Evolutionary conservation across 1,284 basidiomycete species (phyloP), one percentile per base, ranked within the genome.

Genomic region (Fomitopsis schrenkii): DNA sequence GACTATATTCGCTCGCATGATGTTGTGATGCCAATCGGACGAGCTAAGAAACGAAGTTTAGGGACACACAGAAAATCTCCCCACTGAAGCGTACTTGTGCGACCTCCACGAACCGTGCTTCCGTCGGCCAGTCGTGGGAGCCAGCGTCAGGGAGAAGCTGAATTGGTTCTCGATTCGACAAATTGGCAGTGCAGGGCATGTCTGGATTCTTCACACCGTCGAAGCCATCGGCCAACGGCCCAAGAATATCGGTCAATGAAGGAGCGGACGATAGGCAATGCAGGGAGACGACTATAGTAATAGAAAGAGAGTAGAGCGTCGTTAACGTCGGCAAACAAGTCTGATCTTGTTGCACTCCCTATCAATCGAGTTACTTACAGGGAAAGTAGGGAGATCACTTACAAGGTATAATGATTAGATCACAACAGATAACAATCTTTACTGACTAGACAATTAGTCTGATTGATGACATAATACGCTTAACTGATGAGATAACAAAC

Each of bases 1-100:
- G 80, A 67, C 85, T 90, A 74, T 95, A 94, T 53, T 91, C 88
- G 74, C 88, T 91, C 60, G 74, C 66, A 62, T 94, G 93, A 77
- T 93, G 91, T 70, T 94, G 92, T 7, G 90, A 92, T 5, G 90
- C 90, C 19, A 91, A 74, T 17, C 73, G 75, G 7, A 81, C 79
- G 59, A 91, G 82, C 82, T 87, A 8, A 59, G n/a, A 62, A 9
- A 8, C 9, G 38, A 40, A 8, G 38, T 3, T 15, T 8, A 40
- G 14, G 38, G 38, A 40, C 3, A 8, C 38, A 10, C 14, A 10
- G 14, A 40, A 28, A 19, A 44, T 9, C 14, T 26, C 6, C 22
- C 33, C 36, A 15, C 19, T 36, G 17, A 53, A 1, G 38, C 52
- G 52, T 22, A 54, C 52, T 17, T 54, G 52, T n/a, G 52, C 33